Percentiles rank a stretch among this genome's conserved stretches.
Evolutionary conservation across 2,329 filamentous ascomycete species (phyloP).

Genomic region (Drechslerella coelobrocha): DNA sequence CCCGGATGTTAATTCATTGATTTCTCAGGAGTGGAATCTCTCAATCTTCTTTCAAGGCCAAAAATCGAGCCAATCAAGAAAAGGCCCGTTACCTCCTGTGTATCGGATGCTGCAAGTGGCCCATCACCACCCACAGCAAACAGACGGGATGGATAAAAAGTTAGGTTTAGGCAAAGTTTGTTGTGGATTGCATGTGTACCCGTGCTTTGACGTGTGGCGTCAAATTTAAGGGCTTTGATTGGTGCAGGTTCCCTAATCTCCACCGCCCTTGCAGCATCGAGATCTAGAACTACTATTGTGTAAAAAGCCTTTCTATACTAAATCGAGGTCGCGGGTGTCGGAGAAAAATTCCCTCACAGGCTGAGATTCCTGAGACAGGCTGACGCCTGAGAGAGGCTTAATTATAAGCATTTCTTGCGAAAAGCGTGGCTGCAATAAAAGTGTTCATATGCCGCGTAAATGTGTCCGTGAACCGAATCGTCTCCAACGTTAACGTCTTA

Average conservation of each 20-base stretch:
- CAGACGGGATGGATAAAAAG: neutral
- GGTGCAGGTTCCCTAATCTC: neutral
- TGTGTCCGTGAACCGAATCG: too few species aligned
- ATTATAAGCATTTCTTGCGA: too few species aligned
- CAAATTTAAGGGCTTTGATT: neutral
- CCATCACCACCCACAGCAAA: neutral
- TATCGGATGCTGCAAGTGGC: neutral
- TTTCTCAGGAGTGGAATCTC: too few species aligned
- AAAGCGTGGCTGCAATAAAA: too few species aligned
- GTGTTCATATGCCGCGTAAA: too few species aligned
- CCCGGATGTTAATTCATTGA: too few species aligned
- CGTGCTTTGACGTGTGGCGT: slow-evolving; percentile 4
- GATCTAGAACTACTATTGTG: neutral
- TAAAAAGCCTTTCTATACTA: neutral
- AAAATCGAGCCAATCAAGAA: neutral
- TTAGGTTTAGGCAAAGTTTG: neutral
- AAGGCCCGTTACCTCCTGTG: neutral
- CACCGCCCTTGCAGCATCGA: too few species aligned
- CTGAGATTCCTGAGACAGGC: neutral
- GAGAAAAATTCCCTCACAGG: neutral
- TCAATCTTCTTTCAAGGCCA: too few species aligned
- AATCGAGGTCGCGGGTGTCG: neutral
- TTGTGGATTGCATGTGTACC: neutral
- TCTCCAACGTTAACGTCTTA: too few species aligned
- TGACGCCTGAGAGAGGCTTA: too few species aligned